Evolutionary conservation across 768 basidiomycete genomes (phyloP).

Genomic region (Kwoniella mangroviensis): DNA sequence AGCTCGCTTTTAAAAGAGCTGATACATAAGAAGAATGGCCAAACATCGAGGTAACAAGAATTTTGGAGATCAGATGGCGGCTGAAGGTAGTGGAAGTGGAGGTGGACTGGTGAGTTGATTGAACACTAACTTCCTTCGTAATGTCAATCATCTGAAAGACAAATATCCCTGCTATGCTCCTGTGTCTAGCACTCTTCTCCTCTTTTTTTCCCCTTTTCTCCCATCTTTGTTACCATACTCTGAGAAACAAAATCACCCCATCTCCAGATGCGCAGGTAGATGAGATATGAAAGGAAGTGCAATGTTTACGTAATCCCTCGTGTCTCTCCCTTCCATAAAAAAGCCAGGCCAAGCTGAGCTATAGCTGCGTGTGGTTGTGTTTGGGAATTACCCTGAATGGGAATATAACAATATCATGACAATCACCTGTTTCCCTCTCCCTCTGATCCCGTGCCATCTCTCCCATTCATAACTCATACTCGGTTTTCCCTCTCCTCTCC

Average conservation of each 20-base stretch:
- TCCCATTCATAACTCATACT: neutral
- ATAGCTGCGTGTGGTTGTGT: neutral
- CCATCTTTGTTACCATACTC: too few relatives aligned
- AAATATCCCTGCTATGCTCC: too few relatives aligned
- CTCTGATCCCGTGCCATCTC: neutral
- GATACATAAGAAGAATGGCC: neutral
- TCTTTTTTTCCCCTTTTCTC: too few relatives aligned
- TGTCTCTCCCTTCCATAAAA: neutral
- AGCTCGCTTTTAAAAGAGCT: neutral
- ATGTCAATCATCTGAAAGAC: too few relatives aligned
- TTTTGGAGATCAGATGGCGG: neutral
- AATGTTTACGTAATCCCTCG: neutral
- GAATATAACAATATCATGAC: too few relatives aligned
- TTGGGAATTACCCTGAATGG: neutral
- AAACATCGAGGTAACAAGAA: conserved; percentile 9
- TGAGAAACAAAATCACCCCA: too few relatives aligned
- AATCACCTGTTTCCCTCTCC: neutral
- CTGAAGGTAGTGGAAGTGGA: neutral
- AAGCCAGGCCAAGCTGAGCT: neutral
- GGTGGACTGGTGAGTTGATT: neutral
- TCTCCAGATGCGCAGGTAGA: too few relatives aligned
- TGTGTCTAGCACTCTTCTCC: too few relatives aligned
- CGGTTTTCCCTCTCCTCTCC: neutral
- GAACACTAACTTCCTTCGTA: too few relatives aligned
- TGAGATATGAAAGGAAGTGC: too few relatives aligned